phyloP scores from a whole-genome alignment of 148 eudicot species.

The Cornus suecica region DNA sequence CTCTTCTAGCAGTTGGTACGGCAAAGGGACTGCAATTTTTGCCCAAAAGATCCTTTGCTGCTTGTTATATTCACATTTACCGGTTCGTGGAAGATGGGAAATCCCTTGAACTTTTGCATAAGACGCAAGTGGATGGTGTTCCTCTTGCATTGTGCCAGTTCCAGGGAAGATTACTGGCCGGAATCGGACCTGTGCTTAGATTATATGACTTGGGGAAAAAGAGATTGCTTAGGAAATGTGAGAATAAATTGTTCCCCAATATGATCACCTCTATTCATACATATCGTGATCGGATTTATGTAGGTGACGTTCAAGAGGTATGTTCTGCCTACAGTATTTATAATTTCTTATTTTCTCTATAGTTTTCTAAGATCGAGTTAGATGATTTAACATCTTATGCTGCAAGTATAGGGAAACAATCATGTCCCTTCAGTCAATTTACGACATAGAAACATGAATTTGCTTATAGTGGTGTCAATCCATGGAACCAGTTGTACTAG shows the following conservation, averaged over 20 bases:
- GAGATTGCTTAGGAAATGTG: constrained; percentile 92
- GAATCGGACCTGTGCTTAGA: constrained; percentile 86
- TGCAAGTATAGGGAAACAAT: no score
- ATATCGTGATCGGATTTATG: constrained; percentile 96
- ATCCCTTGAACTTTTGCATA: constrained; percentile 91
- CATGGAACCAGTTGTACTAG: no score
- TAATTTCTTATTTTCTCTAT: background rate
- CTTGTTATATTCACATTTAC: constrained; percentile 94
- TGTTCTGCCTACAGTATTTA: constrained; percentile 17
- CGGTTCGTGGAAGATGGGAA: constrained; percentile 86
- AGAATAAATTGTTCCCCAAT: constrained; percentile 95
- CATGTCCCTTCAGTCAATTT: no score
- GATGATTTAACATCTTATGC: no score
- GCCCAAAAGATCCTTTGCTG: constrained; percentile 70
- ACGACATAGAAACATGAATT: no score
- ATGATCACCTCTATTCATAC: constrained; percentile 77
- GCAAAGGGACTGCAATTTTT: constrained; percentile 89
- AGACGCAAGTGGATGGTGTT: constrained; percentile 93
- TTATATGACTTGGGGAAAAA: constrained; percentile 90
- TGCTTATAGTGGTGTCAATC: no score
- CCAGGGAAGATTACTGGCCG: constrained; percentile 92
- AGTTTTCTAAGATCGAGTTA: no score
- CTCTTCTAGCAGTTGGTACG: constrained; percentile 95
- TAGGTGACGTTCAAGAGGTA: constrained; percentile 98
- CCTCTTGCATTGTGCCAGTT: constrained; percentile 94